Conservation (phyloP, 2,329 filamentous ascomycete species). For the Fusarium illudens region DNA sequence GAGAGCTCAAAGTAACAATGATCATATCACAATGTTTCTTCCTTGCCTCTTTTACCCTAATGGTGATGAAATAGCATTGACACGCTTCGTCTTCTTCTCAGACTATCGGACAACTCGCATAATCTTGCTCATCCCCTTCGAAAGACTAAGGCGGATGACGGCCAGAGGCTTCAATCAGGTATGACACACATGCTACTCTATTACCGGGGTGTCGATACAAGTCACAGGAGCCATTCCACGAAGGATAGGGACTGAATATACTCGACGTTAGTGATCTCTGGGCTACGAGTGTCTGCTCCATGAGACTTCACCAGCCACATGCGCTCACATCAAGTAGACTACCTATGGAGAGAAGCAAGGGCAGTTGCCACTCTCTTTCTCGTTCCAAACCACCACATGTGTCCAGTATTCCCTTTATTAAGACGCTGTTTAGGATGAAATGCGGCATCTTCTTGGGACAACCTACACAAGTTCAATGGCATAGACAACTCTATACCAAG, state of each 20-base stretch:
- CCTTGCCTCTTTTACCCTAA: background rate
- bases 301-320: background rate
- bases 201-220: background rate
- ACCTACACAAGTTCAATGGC: background rate
- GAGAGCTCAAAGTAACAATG: background rate
- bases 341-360: background rate
- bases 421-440: background rate
- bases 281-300: background rate
- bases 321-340: background rate
- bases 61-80: too few relatives aligned
- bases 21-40: background rate
- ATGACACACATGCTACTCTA: background rate
- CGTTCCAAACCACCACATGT: background rate
- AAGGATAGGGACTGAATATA: background rate
- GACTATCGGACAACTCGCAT: background rate
- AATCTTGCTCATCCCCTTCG: background rate
- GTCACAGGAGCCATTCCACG: background rate
- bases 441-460: background rate
- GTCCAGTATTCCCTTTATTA: background rate
- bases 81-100: background rate
- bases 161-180: background rate
- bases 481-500: background rate
- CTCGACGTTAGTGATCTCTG: background rate
- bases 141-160: too few relatives aligned
- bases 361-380: background rate